phyloP scores from a whole-genome alignment of 1,139 yeast species.

The Yamadazyma triangularis region DNA sequence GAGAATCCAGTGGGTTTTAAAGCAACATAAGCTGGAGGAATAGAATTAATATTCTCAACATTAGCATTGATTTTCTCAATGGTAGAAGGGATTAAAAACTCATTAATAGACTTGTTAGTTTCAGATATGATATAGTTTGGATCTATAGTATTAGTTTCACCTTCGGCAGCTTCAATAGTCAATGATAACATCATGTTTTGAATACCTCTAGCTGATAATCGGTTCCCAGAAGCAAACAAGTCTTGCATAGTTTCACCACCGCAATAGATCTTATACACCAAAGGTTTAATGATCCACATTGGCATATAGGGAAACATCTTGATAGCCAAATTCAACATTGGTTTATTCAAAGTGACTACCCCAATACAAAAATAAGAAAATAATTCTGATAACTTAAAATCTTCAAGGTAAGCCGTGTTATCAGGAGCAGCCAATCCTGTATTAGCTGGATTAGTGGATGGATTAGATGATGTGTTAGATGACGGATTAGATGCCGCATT shows the following conservation, averaged over 20 bases:
- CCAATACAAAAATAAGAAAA: constrained; percentile 66
- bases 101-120: constrained; percentile 63
- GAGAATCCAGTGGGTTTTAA: constrained; percentile 91
- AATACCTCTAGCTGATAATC: constrained; percentile 70
- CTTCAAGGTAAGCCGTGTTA: constrained; percentile 21
- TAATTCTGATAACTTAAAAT: constrained; percentile 39
- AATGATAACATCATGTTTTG: constrained; percentile 92
- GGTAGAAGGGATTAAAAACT: constrained; percentile 72
- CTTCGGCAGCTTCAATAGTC: constrained; percentile 91
- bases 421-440: no score
- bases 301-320: constrained; percentile 76
- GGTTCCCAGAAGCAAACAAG: constrained; percentile 65
- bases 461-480: no score
- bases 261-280: constrained; percentile 81
- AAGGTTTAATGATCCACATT: constrained; percentile 57
- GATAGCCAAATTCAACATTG: constrained; percentile 56
- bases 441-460: no score
- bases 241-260: constrained; percentile 82
- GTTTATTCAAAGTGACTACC: constrained; percentile 58
- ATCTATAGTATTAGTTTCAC: constrained; percentile 51
- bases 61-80: constrained; percentile 39
- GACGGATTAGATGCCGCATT: no score
- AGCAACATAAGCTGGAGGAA: constrained; percentile 82
- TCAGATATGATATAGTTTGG: constrained; percentile 62
- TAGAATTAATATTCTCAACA: constrained; percentile 51